A percentile compares a stretch with the other conserved stretches of the same genome.
Conservation (phyloP, 2,329 filamentous ascomycete species). For the Trichoderma cornu-damae region DNA sequence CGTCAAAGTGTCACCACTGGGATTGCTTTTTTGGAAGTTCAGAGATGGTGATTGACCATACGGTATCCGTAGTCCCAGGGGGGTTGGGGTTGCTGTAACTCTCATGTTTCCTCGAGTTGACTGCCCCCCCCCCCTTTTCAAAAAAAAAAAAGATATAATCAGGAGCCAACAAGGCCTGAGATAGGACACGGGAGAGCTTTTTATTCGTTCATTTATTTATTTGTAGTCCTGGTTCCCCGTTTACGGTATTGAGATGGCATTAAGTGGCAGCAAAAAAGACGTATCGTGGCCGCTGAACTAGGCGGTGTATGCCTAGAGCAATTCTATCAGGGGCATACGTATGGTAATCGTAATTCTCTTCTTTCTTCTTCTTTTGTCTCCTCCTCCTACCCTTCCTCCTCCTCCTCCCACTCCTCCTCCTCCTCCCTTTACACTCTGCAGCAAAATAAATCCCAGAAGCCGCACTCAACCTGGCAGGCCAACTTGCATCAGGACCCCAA, state of each 20-base stretch:
- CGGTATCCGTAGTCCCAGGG: not conserved
- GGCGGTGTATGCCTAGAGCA: not conserved
- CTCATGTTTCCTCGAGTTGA: not conserved
- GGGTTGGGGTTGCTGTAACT: not conserved
- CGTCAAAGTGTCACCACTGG: constrained; percentile 1
- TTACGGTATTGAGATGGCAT: not conserved
- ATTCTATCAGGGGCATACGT: too few relatives aligned
- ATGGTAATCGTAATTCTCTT: too few relatives aligned
- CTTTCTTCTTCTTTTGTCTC: too few relatives aligned
- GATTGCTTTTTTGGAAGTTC: not conserved
- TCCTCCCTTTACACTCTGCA: not conserved
- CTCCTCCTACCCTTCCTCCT: too few relatives aligned
- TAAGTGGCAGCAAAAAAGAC: not conserved
- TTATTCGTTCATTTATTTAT: too few relatives aligned
- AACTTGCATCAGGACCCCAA: not conserved
- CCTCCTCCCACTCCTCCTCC: too few relatives aligned
- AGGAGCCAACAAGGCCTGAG: not conserved
- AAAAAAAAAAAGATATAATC: not conserved
- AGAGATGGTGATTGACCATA: not conserved
- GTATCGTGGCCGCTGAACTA: too few relatives aligned
- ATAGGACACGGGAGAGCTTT: not conserved
- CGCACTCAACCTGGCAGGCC: not conserved
- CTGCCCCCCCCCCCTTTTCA: too few relatives aligned
- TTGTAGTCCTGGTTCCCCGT: too few relatives aligned
- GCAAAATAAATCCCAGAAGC: not conserved